Evolutionary conservation across 1,284 basidiomycete species (phyloP), one percentile per base, ranked within the genome.

Genomic region (Marasmius oreades): DNA sequence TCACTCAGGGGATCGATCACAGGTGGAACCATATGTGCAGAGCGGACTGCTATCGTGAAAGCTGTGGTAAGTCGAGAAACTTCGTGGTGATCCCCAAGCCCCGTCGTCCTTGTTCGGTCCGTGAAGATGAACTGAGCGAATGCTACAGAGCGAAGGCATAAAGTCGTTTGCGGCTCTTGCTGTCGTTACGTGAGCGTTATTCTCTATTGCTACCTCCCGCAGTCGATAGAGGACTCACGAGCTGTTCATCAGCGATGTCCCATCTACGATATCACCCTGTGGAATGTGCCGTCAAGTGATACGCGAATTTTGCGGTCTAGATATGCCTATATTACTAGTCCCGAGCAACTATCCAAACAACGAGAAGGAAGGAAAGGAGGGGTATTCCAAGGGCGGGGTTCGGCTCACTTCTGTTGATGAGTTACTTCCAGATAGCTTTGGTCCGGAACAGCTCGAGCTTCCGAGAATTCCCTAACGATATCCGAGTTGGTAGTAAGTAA

Each of bases 351-450:
- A 87, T 65, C 70, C 69, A 10, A 55, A 56, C 20, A 18, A 43
- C 7, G 22, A 57, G 34, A 33, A 52, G 1, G 43, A 34, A 8
- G 53, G 43, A n/a, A 47, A 53, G 28, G 22, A 42, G 28, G 67
- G 64, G 34, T 48, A 28, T 24, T 28, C 28, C 23, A 68, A 71
- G 62, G 76, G 82, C 48, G 77, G 81, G 18, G 75, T 85, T 42
- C 71, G 75, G 53, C 82, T 86, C 63, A 85, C 84, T 52, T 91
- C 86, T 2, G 75, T 97, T 16, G 90, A 77, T 2, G 82, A 88
- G 61, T 73, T 98, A 34, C 74, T 97, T 47, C 95, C 94, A 0
- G 78, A 90, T 72, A 92, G 91, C 69, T 96, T 96, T 72, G 94
- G 95, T 0, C 93, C 93, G 1, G 92, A 88, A 62, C 77, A 90